Base-by-base conservation (phyloP, 768 basidiomycete genomes). In the Pulveroboletus ravenelii region DNA sequence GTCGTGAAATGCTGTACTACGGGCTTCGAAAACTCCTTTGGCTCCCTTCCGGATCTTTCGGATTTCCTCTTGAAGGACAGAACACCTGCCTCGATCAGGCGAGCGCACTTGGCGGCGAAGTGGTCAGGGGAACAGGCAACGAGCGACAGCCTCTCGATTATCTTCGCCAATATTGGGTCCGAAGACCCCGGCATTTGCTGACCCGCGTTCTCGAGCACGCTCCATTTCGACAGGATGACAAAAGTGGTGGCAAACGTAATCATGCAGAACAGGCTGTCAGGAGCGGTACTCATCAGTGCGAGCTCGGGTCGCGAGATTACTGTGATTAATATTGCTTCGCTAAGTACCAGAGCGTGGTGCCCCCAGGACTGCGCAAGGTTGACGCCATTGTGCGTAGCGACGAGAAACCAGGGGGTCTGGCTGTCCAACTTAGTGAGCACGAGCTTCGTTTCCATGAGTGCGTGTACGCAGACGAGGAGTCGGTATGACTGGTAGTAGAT, bases 211-310 rank as follows among this genome's bases (percentile, higher is more conserved):
- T 77, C 70, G 23, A 66, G 51, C 23, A 74, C 62, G 41, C 61
- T 68, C 59, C 75, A 74, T 57, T 77, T 78, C 37, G 69, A 66
- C 10, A 73, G 62, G 44, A 77, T 67, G 43, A 78, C 51, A 42
- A 68, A 75, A 2, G 73, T 66, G 6, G 76, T 72, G 37, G 76
- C 72, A 45, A 77, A 74, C 0, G 69, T 62, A 40, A 77, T 63
- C 68, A 78, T 69, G 29, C 61, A 61, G 50, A 72, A 77, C 25
- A 76, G 45, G 36, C 59, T 61, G 58, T 77, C 76, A 3, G 75
- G 75, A 8, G 73, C 68, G 10, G 74, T 63, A 52, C 68, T 66
- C 49, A 77, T 60, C n/a, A 73, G 58, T 0, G 55, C 55, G 17
- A 64, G 49, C 42, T 77, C 71, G 25, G 60, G 53, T 29, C 65